Base-by-base conservation (phyloP, 352 stramenopile species). In the Globisporangium echinulatum region DNA sequence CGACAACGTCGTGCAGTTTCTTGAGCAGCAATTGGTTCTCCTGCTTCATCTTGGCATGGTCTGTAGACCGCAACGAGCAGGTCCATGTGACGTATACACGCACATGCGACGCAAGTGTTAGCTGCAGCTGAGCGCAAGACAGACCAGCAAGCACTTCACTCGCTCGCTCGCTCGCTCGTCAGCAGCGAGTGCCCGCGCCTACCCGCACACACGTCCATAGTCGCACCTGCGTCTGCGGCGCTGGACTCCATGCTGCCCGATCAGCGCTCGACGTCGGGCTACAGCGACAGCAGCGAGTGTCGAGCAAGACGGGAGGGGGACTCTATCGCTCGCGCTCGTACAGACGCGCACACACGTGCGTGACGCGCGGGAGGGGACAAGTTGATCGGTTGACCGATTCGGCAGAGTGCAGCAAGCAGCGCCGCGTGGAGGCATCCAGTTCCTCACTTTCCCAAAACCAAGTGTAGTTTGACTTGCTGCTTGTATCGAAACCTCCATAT, bases 1-100 rank as follows among this genome's bases (percentile, higher is more conserved):
- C 64, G 15, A 85, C 75, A 9, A 85, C 72, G 53, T 82, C 75
- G 49, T 82, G 72, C 52, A 85, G 70, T 47, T 85, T 85, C 54
- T 73, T 71, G 43, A 81, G 56, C 68, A 85, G 62, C 56, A 75
- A 46, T 67, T 85, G 71, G 59, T 85, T 85, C 58, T 85, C 75
- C 43, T 78, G 68, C 59, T 81, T 77, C 60, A 75, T 75, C 51
- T 79, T 77, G 13, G 70, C 52, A 44, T 63, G 63, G 11, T 68
- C 67, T 51, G 49, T 52, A 56, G 13, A 38, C 11, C 11, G 1
- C 48, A 14, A 59, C 10, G 49, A 10, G 40, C 14, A 52, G 19
- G n/a, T 13, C 36, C 44, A 39, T 13, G 8, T 46, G 10, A 60
- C 6, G 17, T 51, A 36, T 1, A 25, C 10, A 49, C 25, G 25